Evolutionary conservation across 2,329 filamentous ascomycete genomes (phyloP).

Genomic region (Bipolaris zeicola): DNA sequence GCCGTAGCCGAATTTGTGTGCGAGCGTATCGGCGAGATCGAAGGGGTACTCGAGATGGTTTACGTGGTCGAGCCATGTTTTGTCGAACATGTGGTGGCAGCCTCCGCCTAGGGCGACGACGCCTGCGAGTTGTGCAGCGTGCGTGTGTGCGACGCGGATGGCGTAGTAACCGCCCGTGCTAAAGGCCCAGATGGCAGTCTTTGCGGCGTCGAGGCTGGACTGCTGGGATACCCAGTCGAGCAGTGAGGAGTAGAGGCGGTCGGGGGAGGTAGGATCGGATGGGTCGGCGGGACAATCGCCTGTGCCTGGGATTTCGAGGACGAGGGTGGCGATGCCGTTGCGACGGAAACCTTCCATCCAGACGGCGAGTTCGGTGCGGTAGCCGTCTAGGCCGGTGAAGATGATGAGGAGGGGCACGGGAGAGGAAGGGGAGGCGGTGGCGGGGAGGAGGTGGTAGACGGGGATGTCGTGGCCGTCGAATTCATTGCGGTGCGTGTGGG

Average conservation of each 20-base stretch:
- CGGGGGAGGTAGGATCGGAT: conserved; percentile 55
- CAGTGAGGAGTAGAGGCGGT: conserved; percentile 60
- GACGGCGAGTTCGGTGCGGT: conserved; percentile 61
- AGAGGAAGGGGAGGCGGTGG: conserved; percentile 47
- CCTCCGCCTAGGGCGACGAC: conserved; percentile 62
- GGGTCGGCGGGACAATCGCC: conserved; percentile 60
- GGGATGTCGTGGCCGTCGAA: conserved; percentile 64
- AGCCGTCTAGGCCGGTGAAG: conserved; percentile 64
- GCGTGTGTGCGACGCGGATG: conserved; percentile 63
- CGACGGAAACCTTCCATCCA: conserved; percentile 59
- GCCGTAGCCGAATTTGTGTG: conserved; percentile 55
- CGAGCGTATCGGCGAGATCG: conserved; percentile 58
- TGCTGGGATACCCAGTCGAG: conserved; percentile 61
- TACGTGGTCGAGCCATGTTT: conserved; percentile 59
- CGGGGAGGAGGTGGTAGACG: conserved; percentile 68
- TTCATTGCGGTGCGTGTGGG: conserved; percentile 59
- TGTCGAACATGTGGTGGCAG: conserved; percentile 61
- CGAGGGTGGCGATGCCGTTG: conserved; percentile 56
- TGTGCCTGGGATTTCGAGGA: conserved; percentile 64
- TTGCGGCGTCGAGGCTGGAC: conserved; percentile 54
- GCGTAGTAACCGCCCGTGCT: conserved; percentile 65
- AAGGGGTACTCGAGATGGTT: conserved; percentile 66
- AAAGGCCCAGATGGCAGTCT: conserved; percentile 61
- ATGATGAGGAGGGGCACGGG: conserved; percentile 61
- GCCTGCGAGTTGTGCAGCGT: conserved; percentile 57